Base-by-base conservation (phyloP, 306 rosid genomes). In the Mimosa bimucronata region DNA sequence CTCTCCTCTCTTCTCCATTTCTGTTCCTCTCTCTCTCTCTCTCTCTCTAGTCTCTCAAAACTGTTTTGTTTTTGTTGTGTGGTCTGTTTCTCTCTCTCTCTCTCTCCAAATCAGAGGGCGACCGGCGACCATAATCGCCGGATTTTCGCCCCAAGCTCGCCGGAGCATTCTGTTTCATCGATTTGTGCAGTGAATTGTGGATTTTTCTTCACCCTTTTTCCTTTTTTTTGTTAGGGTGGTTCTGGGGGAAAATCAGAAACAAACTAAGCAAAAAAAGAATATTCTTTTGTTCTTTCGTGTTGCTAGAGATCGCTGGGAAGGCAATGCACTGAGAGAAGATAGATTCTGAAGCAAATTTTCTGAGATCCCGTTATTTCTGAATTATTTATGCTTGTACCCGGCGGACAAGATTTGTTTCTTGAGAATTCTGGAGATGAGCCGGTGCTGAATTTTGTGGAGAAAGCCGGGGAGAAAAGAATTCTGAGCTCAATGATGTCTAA, bases 101-200 rank as follows among this genome's bases (percentile, higher is more conserved):
- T 78, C 84, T 83, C 77, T 82, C 81, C 78, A 45, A 52, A 79
- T 77, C 53, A 45, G 40, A 52, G 75, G 74, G 79, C 67, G 66
- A 82, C 91, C 86, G 91, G 90, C 92, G 92, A 83, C 72, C 66
- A 40, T 58, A 73, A 74, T 38, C 86, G 90, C 90, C 88, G 90
- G 85, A 58, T 71, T 44, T 40, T 60, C 73, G 78, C 73, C 78
- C 79, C 45, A 11, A 11, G 41, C 42, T 74, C 10, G 80, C 44
- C 83, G 71, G 82, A 74, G 60, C 78, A 74, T 50, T 1, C 25
- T 34, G 31, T 72, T 53, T 70, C 57, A 18, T 73, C 38, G 66
- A 38, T 64, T 28, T 68, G 31, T 84, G 76, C 75, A 76, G 30
- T 1, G 25, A 79, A 66, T 66, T 75, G 12, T 0, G 53, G 21